Conservation (phyloP, 768 basidiomycete genomes). For the Lactifluus hygrophoroides region DNA sequence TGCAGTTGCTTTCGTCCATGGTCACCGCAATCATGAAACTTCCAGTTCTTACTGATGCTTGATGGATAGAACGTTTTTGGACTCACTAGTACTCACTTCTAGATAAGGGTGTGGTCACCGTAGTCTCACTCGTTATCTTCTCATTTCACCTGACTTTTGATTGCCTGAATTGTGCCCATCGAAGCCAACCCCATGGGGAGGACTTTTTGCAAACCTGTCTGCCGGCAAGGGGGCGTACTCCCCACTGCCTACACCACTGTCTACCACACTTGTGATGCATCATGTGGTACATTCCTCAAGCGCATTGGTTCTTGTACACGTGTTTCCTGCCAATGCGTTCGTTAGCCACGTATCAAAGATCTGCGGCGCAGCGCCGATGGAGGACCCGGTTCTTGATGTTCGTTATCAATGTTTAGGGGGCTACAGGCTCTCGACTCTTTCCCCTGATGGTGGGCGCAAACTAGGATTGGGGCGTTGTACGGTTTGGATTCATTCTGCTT, state of each 20-base stretch:
- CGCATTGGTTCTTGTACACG: not conserved
- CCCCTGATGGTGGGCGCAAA: conserved; percentile 48
- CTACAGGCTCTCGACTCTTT: conserved; percentile 26
- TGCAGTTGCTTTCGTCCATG: not conserved
- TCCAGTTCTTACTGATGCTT: conserved; percentile 29
- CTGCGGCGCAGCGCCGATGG: conserved; percentile 36
- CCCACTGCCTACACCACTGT: too few species aligned
- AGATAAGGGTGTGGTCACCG: conserved; percentile 25
- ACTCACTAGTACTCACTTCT: conserved; percentile 33
- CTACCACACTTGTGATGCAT: not conserved
- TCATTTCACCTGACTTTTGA: not conserved
- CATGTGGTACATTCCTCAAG: not conserved
- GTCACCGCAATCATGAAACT: conserved; percentile 30
- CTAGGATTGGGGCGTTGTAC: conserved; percentile 31
- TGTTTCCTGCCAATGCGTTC: not conserved
- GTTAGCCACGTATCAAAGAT: not conserved
- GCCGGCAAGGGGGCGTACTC: not conserved
- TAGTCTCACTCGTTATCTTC: not conserved
- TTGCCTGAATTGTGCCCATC: not conserved
- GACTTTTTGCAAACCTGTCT: not conserved
- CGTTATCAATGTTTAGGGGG: not conserved
- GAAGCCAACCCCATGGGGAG: not conserved
- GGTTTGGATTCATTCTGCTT: not conserved
- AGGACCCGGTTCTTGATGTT: conserved; percentile 22
- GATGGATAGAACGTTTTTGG: conserved; percentile 40